A percentile compares a stretch with the other conserved stretches of the same genome.
Evolutionary conservation across 2,329 filamentous ascomycete genomes (phyloP).

Genomic region (Amauroascus niger): DNA sequence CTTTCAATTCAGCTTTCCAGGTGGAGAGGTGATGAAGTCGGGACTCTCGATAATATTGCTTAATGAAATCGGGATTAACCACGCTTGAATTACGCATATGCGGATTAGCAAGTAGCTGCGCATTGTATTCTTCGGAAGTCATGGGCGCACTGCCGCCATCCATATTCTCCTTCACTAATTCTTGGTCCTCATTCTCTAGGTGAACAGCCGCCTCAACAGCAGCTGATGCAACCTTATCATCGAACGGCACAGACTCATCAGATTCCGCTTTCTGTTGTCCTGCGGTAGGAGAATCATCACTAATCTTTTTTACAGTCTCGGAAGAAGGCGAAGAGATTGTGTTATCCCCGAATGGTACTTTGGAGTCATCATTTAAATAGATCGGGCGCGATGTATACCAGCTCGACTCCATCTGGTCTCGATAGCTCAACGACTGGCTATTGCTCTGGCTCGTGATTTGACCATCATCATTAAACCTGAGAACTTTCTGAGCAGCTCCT

Average conservation of each 20-base stretch:
- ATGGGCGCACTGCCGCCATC: slow-evolving; percentile 31
- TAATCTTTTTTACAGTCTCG: not conserved
- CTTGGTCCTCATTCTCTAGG: not conserved
- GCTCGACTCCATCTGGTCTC: slow-evolving; percentile 68
- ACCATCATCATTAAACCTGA: slow-evolving; percentile 52
- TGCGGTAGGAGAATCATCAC: not conserved
- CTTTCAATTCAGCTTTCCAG: slow-evolving; percentile 93
- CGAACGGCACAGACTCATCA: not conserved
- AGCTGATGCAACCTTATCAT: not conserved
- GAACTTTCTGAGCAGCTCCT: slow-evolving; percentile 67
- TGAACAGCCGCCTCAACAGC: not conserved
- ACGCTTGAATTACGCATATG: slow-evolving; percentile 79
- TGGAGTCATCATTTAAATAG: not conserved
- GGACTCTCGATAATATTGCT: slow-evolving; percentile 92
- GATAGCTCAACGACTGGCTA: slow-evolving; percentile 55
- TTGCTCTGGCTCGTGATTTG: slow-evolving; percentile 58
- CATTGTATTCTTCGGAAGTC: slow-evolving; percentile 90
- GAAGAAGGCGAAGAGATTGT: not conserved
- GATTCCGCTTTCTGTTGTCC: not conserved
- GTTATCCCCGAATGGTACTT: not conserved
- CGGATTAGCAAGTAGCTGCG: slow-evolving; percentile 70
- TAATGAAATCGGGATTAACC: slow-evolving; percentile 83
- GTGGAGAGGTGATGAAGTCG: slow-evolving; percentile 88
- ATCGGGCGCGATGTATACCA: slow-evolving; percentile 70
- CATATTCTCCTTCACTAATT: not conserved